Conservation (phyloP, 1,284 basidiomycete species). For the Trichosporon coremiiforme region DNA sequence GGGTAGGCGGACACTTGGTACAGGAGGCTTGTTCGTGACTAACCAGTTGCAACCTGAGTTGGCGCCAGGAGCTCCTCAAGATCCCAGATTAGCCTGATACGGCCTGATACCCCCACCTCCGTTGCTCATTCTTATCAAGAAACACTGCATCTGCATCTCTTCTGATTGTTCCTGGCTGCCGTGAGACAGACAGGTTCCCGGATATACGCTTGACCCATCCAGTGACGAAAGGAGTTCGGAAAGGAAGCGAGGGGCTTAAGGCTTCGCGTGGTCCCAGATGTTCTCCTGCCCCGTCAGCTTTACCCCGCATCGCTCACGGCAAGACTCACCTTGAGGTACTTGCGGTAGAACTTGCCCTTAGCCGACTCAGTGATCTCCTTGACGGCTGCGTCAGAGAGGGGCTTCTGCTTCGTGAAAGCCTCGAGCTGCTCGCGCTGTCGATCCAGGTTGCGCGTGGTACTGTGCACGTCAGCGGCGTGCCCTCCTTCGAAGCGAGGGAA, state of each 20-base stretch:
- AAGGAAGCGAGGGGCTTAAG: background rate
- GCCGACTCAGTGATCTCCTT: constrained; percentile 46
- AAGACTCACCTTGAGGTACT: constrained; percentile 29
- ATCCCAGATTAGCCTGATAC: no score
- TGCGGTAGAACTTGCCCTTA: constrained; percentile 39
- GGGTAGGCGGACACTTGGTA: no score
- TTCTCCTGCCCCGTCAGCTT: background rate
- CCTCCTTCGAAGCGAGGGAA: no score
- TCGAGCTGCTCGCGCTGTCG: constrained; percentile 68
- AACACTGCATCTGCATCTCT: background rate
- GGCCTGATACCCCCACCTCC: no score
- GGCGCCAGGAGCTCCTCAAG: no score
- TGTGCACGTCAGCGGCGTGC: constrained; percentile 20
- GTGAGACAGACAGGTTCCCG: no score
- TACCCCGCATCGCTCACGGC: no score
- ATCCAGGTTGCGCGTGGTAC: constrained; percentile 66
- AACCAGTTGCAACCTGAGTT: no score
- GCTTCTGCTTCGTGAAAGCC: constrained; percentile 62
- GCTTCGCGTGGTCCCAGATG: constrained; percentile 24
- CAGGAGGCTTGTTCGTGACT: no score
- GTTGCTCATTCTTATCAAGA: no score
- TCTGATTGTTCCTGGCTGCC: background rate
- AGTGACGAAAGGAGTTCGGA: no score
- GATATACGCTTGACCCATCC: background rate
- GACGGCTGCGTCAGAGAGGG: constrained; percentile 64